phyloP scores from a whole-genome alignment of 148 eudicot species.

The Rhododendron williamsianum region DNA sequence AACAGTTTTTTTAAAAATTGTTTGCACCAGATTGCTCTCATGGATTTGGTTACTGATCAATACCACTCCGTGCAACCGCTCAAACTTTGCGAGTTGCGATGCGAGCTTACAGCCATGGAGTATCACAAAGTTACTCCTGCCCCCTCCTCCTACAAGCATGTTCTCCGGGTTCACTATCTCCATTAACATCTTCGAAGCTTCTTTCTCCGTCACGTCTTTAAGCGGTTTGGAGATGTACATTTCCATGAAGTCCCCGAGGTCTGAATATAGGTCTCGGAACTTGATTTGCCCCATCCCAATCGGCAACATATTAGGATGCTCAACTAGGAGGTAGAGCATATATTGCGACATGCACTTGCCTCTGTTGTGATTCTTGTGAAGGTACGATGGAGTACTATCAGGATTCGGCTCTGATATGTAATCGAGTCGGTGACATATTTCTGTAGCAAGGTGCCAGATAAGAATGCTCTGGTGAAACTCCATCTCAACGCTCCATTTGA shows the following conservation, averaged over 20 bases:
- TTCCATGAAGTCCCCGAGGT: conserved; percentile 28
- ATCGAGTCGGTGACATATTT: conserved; percentile 13
- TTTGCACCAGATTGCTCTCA: too few relatives aligned
- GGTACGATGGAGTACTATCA: too few relatives aligned
- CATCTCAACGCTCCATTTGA: conserved; percentile 11
- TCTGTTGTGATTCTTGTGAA: neutral
- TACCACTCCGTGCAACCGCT: too few relatives aligned
- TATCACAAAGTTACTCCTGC: conserved; percentile 23
- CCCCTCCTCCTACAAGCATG: conserved; percentile 17
- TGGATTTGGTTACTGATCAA: too few relatives aligned
- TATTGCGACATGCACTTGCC: conserved; percentile 19
- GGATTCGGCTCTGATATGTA: neutral
- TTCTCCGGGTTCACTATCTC: neutral
- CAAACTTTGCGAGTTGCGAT: neutral
- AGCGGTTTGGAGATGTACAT: neutral
- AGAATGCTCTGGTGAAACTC: conserved; percentile 45
- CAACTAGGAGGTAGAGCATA: conserved; percentile 21
- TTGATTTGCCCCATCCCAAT: conserved; percentile 39
- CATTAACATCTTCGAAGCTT: too few relatives aligned
- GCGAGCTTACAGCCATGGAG: conserved; percentile 11
- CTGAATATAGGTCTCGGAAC: conserved; percentile 36
- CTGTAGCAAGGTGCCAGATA: conserved; percentile 39
- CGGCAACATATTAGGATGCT: conserved; percentile 43
- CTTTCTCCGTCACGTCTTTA: too few relatives aligned
- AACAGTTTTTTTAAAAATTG: too few relatives aligned